These are phyloP conservation scores for Oenanthe sinensis DNA, from an alignment of 129 eudicot genomes.

Conservation along the genomic window DNA sequence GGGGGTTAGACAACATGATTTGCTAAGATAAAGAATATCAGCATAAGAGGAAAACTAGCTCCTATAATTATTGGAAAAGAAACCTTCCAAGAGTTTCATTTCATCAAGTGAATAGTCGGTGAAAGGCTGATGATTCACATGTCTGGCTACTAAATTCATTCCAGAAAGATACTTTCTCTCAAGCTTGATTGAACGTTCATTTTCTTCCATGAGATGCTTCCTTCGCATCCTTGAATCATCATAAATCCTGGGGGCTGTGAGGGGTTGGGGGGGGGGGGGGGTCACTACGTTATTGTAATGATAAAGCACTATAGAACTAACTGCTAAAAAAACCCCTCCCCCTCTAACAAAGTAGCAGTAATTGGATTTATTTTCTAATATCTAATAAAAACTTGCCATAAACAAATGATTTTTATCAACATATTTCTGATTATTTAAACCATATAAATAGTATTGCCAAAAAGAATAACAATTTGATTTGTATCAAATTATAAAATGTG, in stretches of 20 bases:
- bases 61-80: not conserved
- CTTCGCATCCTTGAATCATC: constrained; percentile 31
- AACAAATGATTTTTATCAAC: too few species aligned
- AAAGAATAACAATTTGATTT: too few species aligned
- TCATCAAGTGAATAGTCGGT: constrained; percentile 51
- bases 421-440: not conserved
- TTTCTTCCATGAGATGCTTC: constrained; percentile 55
- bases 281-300: not conserved
- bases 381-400: too few species aligned
- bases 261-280: not conserved
- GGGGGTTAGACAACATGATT: not conserved
- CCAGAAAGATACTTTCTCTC: constrained; percentile 44
- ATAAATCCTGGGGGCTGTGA: constrained; percentile 22
- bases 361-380: too few species aligned
- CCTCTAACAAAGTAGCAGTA: too few species aligned
- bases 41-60: not conserved
- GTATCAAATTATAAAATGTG: not conserved
- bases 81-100: constrained; percentile 47
- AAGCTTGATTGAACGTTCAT: constrained; percentile 39
- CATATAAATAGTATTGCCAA: not conserved
- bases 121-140: constrained; percentile 18
- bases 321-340: too few species aligned
- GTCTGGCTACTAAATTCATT: constrained; percentile 31
- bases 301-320: not conserved
- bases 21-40: not conserved